These are phyloP conservation scores for Scedosporium boydii DNA, from an alignment of 2,329 filamentous ascomycete species.

Conservation along the genomic window DNA sequence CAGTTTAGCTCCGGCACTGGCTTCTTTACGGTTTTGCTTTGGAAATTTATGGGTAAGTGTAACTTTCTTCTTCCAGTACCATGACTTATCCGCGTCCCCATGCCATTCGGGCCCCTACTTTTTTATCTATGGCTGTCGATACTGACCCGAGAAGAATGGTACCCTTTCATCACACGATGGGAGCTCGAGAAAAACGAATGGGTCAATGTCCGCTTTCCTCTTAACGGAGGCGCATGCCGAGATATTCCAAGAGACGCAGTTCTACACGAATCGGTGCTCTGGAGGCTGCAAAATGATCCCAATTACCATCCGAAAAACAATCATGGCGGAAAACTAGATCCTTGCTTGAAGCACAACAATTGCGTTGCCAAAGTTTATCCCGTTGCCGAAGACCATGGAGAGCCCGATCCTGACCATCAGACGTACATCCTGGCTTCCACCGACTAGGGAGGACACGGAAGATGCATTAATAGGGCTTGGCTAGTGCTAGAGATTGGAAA, in stretches of 20 bases:
- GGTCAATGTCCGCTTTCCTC: constrained; percentile 25
- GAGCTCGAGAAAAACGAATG: constrained; percentile 24
- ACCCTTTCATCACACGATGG: constrained; percentile 30
- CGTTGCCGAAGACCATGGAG: neutral
- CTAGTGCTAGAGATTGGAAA: too few species aligned
- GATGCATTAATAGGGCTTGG: too few species aligned
- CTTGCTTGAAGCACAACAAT: constrained; percentile 19
- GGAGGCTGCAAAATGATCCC: constrained; percentile 19
- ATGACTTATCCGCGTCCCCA: neutral
- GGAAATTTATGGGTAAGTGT: constrained; percentile 32
- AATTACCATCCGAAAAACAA: constrained; percentile 24
- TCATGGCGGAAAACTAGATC: constrained; percentile 18
- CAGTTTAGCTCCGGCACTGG: constrained; percentile 24
- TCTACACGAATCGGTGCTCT: constrained; percentile 26
- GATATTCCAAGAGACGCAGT: constrained; percentile 30
- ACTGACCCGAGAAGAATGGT: constrained; percentile 19
- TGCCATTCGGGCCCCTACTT: neutral
- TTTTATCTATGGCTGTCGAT: neutral
- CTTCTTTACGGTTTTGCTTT: constrained; percentile 28
- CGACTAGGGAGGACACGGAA: neutral
- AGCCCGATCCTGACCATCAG: neutral
- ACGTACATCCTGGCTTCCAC: neutral
- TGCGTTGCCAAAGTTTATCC: neutral
- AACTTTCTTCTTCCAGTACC: neutral
- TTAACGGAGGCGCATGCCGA: constrained; percentile 24